A percentile compares a stretch with the other conserved stretches of the same genome.
Conservation (phyloP, 177 flowering plant species). For the Telopea speciosissima region DNA sequence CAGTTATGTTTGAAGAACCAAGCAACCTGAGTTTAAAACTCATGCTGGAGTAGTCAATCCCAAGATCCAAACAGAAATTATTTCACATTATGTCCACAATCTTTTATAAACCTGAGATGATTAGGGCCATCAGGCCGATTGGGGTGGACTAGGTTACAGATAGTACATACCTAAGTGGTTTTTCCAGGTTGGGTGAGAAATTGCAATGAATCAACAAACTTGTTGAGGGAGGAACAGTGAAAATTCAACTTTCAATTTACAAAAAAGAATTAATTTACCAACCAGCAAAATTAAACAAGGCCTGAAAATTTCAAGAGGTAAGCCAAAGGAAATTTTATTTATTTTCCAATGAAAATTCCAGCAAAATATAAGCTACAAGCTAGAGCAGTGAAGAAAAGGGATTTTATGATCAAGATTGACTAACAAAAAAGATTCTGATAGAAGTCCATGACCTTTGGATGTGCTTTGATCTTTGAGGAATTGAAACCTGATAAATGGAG, state of each 20-base stretch:
- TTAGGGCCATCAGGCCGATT: too few relatives aligned
- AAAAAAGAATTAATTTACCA: too few relatives aligned
- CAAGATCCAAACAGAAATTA: too few relatives aligned
- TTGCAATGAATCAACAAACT: neutral
- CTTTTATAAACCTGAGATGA: too few relatives aligned
- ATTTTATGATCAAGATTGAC: constrained; percentile 1
- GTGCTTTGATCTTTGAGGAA: constrained; percentile 43
- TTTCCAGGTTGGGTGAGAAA: too few relatives aligned
- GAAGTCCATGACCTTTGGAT: constrained; percentile 55
- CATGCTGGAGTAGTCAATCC: too few relatives aligned
- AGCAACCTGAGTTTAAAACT: too few relatives aligned
- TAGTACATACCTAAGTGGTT: too few relatives aligned
- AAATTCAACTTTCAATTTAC: neutral
- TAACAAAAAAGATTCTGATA: constrained; percentile 18
- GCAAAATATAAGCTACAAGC: neutral
- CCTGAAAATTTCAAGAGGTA: neutral
- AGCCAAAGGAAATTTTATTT: neutral
- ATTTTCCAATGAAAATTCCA: neutral
- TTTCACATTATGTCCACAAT: too few relatives aligned
- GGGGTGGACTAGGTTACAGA: too few relatives aligned
- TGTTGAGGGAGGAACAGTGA: neutral
- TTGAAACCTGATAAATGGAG: constrained; percentile 49
- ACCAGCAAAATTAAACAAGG: neutral
- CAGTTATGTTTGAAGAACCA: too few relatives aligned
- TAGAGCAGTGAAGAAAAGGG: neutral